These are phyloP conservation scores for Globisporangium uncinulatum DNA, from an alignment of 352 stramenopile genomes.

Conservation along the genomic window DNA sequence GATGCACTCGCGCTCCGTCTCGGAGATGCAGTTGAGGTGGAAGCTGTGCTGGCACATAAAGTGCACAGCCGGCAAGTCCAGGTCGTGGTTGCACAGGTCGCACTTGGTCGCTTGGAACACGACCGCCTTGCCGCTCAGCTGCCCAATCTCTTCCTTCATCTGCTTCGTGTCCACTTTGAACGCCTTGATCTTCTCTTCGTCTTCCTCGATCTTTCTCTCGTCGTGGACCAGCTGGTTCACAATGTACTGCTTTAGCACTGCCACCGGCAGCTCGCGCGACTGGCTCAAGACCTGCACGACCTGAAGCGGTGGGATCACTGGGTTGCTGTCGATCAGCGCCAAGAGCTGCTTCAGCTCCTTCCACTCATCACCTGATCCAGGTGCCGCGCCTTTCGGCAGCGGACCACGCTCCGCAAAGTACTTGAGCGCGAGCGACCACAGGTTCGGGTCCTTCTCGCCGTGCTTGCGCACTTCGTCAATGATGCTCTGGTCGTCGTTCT, in stretches of 20 bases:
- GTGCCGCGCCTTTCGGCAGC: conserved; percentile 53
- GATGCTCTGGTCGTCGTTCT: conserved; percentile 88
- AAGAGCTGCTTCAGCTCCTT: conserved; percentile 77
- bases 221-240: conserved; percentile 78
- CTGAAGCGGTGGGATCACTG: conserved; percentile 77
- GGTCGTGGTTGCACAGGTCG: conserved; percentile 83
- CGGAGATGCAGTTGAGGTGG: conserved; percentile 87
- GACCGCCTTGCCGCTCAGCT: conserved; percentile 78
- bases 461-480: conserved; percentile 88
- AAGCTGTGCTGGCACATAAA: conserved; percentile 91
- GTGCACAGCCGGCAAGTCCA: conserved; percentile 88
- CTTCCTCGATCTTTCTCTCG: conserved; percentile 78
- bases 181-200: conserved; percentile 83
- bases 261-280: conserved; percentile 72
- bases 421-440: conserved; percentile 88
- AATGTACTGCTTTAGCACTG: conserved; percentile 82
- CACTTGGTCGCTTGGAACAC: conserved; percentile 91
- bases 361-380: conserved; percentile 51
- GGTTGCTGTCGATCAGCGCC: conserved; percentile 70
- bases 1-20: conserved; percentile 86
- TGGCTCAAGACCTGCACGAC: conserved; percentile 84
- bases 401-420: conserved; percentile 86
- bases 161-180: conserved; percentile 86
- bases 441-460: conserved; percentile 84
- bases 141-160: conserved; percentile 87